phyloP scores from a whole-genome alignment of 352 stramenopile species.

The Phytophthora multivora region DNA sequence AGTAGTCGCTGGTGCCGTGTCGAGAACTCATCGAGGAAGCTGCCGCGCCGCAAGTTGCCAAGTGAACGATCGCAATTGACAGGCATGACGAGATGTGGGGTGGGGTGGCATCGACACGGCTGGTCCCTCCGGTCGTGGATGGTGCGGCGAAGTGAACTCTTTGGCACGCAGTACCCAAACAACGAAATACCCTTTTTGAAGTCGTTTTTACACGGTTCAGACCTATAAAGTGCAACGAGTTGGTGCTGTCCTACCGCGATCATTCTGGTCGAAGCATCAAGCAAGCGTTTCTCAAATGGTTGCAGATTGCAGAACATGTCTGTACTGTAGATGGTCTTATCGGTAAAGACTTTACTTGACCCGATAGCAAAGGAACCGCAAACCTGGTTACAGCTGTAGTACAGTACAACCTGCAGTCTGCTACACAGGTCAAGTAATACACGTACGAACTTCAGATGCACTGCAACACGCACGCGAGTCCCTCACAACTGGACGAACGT shows the following conservation, averaged over 20 bases:
- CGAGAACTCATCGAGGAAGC: constrained; percentile 27
- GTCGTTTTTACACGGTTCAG: too few relatives aligned
- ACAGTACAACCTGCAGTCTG: too few relatives aligned
- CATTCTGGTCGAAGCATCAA: constrained; percentile 10
- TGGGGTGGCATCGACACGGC: constrained; percentile 21
- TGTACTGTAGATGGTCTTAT: background rate
- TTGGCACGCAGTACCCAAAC: too few relatives aligned
- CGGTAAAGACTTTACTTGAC: constrained; percentile 13
- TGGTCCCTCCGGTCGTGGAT: constrained; percentile 4
- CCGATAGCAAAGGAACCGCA: constrained; percentile 1
- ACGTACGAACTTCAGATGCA: background rate
- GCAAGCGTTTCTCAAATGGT: too few relatives aligned
- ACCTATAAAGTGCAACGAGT: background rate
- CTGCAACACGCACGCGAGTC: constrained; percentile 15
- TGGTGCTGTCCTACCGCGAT: background rate
- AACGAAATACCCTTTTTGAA: too few relatives aligned
- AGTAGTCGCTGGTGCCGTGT: constrained; percentile 23
- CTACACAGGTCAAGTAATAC: too few relatives aligned
- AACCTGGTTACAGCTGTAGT: too few relatives aligned
- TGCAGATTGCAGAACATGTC: too few relatives aligned
- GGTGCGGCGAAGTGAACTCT: background rate
- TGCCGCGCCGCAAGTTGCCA: constrained; percentile 30
- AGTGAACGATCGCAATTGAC: constrained; percentile 13
- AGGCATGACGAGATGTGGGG: constrained; percentile 6
- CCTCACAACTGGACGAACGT: constrained; percentile 14